phyloP scores from a whole-genome alignment of 2,329 filamentous ascomycete genomes.

The Zymoseptoria brevis region DNA sequence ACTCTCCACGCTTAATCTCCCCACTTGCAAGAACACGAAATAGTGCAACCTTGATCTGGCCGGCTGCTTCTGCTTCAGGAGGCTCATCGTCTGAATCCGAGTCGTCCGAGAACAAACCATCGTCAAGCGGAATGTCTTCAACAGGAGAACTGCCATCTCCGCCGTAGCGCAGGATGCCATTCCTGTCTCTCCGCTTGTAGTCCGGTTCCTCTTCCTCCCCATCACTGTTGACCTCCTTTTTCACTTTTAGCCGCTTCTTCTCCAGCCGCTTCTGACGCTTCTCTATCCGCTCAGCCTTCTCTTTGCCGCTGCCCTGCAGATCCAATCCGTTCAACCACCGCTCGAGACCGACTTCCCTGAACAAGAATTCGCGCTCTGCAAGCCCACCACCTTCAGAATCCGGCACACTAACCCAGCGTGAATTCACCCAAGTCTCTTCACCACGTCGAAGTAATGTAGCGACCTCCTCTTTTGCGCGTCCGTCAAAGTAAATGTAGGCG shows the following conservation, averaged over 20 bases:
- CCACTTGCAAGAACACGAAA: conserved; percentile 92
- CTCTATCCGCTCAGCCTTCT: conserved; percentile 73
- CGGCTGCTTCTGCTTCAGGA: conserved; percentile 79
- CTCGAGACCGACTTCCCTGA: conserved; percentile 92
- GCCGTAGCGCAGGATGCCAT: conserved; percentile 70
- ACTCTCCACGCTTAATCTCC: conserved; percentile 96
- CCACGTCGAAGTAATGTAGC: conserved; percentile 85
- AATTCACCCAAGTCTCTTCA: conserved; percentile 99
- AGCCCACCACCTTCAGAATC: conserved; percentile 86
- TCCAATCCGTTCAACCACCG: conserved; percentile 95
- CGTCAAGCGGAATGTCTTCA: conserved; percentile 62
- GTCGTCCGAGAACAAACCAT: conserved; percentile 54
- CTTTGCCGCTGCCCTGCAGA: conserved; percentile 64
- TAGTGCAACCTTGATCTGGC: conserved; percentile 96
- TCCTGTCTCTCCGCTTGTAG: conserved; percentile 31
- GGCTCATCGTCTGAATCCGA: conserved; percentile 74
- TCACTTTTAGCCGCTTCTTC: conserved; percentile 66
- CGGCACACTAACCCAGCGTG: conserved; percentile 91
- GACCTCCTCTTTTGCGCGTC: conserved; percentile 89
- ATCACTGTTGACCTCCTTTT: conserved; percentile 41
- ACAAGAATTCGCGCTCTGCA: conserved; percentile 92
- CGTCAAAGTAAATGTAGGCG: conserved; percentile 98
- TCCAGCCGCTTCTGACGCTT: conserved; percentile 55
- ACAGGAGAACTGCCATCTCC: conserved; percentile 66
- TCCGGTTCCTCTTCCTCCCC: conserved; percentile 38